Conservation (phyloP, 1,139 yeast genomes). For the Geotrichum aggregatum region DNA sequence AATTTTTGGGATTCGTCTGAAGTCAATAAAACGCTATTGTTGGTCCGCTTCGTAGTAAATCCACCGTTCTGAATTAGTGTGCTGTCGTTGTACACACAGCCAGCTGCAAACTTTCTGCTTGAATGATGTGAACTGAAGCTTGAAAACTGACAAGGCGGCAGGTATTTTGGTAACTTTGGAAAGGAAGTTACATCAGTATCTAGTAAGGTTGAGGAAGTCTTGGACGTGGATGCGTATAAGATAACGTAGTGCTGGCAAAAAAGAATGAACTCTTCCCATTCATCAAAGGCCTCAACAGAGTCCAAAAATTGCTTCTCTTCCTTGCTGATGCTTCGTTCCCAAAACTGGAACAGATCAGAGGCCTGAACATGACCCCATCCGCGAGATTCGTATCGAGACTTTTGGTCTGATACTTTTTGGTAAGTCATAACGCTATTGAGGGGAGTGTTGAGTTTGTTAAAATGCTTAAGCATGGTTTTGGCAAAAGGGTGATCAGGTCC, state of each 20-base stretch:
- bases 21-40: conserved; percentile 27
- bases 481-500: conserved; percentile 65
- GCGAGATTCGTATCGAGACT: conserved; percentile 46
- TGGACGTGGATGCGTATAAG: conserved; percentile 50
- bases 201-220: conserved; percentile 20
- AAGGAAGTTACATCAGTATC: conserved; percentile 21
- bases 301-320: conserved; percentile 46
- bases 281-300: conserved; percentile 67
- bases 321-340: conserved; percentile 47
- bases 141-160: neutral
- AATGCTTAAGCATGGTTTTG: conserved; percentile 69
- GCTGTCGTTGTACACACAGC: conserved; percentile 35
- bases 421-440: conserved; percentile 62
- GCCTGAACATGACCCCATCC: conserved; percentile 52
- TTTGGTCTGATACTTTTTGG: conserved; percentile 51
- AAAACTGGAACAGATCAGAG: conserved; percentile 54
- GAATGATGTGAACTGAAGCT: conserved; percentile 1
- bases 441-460: conserved; percentile 63
- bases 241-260: conserved; percentile 75
- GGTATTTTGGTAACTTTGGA: conserved; percentile 2
- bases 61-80: conserved; percentile 53
- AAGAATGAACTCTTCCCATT: conserved; percentile 74
- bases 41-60: conserved; percentile 45
- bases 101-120: conserved; percentile 51
- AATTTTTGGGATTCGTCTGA: conserved; percentile 17